These are phyloP conservation scores for Macrocybe gigantea DNA, from an alignment of 768 basidiomycete species.

Conservation along the genomic window DNA sequence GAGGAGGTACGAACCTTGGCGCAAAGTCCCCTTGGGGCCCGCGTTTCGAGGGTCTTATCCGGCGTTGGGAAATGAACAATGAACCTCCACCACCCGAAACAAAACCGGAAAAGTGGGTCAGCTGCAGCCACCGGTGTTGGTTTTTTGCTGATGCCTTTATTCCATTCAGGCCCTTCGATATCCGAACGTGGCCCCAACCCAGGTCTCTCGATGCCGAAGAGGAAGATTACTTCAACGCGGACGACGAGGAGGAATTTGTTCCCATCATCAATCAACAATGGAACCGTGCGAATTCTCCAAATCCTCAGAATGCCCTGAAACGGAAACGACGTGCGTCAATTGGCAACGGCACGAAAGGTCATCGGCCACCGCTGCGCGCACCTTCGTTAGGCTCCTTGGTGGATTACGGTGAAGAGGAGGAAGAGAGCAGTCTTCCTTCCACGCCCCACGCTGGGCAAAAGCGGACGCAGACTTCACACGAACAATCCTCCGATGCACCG, in stretches of 20 bases:
- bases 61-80: conserved; percentile 76
- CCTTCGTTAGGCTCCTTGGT: conserved; percentile 58
- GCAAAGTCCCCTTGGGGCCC: conserved; percentile 54
- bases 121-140: background rate
- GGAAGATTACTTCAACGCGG: conserved; percentile 90
- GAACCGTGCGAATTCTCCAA: conserved; percentile 25
- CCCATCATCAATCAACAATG: conserved; percentile 34
- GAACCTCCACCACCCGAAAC: conserved; percentile 59
- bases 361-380: conserved; percentile 44
- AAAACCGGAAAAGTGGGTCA: conserved; percentile 45
- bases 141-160: conserved; percentile 9
- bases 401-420: conserved; percentile 76
- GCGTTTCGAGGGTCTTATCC: conserved; percentile 66
- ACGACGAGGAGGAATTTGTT: conserved; percentile 65
- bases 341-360: conserved; percentile 36
- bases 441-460: background rate
- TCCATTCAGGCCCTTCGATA: conserved; percentile 29
- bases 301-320: conserved; percentile 39
- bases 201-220: conserved; percentile 68
- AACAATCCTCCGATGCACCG: conserved; percentile 22
- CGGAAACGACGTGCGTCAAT: conserved; percentile 51
- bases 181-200: conserved; percentile 40
- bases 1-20: conserved; percentile 59
- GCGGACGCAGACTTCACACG: conserved; percentile 6
- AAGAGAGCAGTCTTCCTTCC: conserved; percentile 17